Evolutionary conservation across 208 protist genomes (phyloP), one percentile per base, ranked within the genome.

Genomic region (Trypanosomatidae sp.): DNA sequence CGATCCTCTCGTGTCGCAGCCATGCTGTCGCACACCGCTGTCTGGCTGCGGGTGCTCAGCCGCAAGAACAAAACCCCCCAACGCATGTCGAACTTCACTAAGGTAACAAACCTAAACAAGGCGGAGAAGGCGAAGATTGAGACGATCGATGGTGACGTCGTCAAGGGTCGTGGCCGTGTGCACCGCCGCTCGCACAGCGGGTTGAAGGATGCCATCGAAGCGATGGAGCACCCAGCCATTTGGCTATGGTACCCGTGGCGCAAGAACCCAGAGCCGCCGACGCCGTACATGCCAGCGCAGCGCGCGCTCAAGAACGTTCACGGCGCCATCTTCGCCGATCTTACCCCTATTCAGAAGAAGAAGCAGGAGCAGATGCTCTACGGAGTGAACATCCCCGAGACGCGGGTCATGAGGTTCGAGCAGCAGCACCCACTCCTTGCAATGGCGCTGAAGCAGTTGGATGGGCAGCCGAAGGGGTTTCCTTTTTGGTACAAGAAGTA

Each of bases 401-500:
- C 89, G 25, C 90, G 91, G 19, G 80, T 87, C 66, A 88, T 91
- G 81, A 82, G 89, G 65, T 95, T 95, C 70, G 90, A 95, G 81
- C 69, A 86, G 81, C 76, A 90, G 67, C 93, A 97, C 81, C 93
- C 93, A 6, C 74, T 97, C 46, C 86, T 97, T n/a, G 87, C 89
- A 3, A 79, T 79, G 0, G 90, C 90, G 50, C 79, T 97, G 49
- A 81, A 81, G 67, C 81, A 92, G 66, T 74, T 93, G 15, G 84
- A 94, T 17, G 91, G 87, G 43, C 89, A 91, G 84, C 90, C 91
- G 43, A 93, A 93, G 72, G 91, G 91, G 1, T 97, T 97, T 69
- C 93, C 93, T 44, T 97, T 96, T 79, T 97, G 93, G 93, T 97
- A 94, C 77, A 95, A 93, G 77, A 97, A 97, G 75, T 97, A 97